phyloP scores from a whole-genome alignment of 257 asterid species.

The Nyctanthes arbortristis region DNA sequence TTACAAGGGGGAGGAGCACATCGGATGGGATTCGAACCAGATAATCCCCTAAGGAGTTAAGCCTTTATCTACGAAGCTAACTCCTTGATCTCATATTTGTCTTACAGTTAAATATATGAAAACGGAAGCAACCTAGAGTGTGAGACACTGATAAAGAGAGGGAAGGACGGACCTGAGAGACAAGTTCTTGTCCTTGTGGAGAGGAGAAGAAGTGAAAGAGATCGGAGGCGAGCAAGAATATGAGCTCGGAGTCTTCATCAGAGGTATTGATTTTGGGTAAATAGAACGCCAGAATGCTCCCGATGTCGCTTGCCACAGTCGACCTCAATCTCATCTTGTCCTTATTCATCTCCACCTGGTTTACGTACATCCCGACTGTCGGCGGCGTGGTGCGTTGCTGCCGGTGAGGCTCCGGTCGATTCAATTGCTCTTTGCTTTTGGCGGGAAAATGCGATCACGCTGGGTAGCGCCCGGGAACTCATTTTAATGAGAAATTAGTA shows the following conservation, averaged over 20 bases:
- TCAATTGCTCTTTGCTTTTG: slow-evolving; percentile 26
- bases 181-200: slow-evolving; percentile 41
- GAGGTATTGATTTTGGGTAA: slow-evolving; percentile 47
- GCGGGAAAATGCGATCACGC: slow-evolving; percentile 65
- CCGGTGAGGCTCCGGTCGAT: slow-evolving; percentile 22
- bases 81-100: too few species aligned
- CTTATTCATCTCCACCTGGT: slow-evolving; percentile 21
- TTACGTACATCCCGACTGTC: slow-evolving; percentile 45
- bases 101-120: too few species aligned
- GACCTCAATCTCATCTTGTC: slow-evolving; percentile 30
- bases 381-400: slow-evolving; percentile 20
- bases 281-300: slow-evolving; percentile 50
- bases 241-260: slow-evolving; percentile 48
- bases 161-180: slow-evolving; percentile 50
- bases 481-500: too few species aligned
- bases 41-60: too few species aligned
- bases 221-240: slow-evolving; percentile 55
- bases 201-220: slow-evolving; percentile 68
- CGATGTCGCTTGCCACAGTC: slow-evolving; percentile 31
- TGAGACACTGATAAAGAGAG: background rate
- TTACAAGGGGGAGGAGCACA: too few species aligned
- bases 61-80: too few species aligned
- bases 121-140: background rate
- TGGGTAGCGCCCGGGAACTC: too few species aligned
- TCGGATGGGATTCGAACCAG: too few species aligned